Evolutionary conservation across 192 early-diverging fungal genomes (phyloP), one percentile per base, ranked within the genome.

Genomic region (Gamsiella multidivaricata): DNA sequence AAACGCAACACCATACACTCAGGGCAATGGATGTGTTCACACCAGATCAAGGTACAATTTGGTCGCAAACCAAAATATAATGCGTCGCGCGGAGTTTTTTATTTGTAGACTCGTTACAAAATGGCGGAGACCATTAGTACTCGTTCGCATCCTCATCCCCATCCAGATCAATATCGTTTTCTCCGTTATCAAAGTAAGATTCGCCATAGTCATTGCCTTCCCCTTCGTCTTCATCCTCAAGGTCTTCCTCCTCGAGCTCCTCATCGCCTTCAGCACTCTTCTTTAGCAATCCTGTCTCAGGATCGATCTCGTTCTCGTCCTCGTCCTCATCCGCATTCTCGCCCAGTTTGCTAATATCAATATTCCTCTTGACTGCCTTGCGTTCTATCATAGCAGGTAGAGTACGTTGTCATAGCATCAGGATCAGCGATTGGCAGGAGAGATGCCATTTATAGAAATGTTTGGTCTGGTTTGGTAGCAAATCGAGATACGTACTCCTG

Each of bases 261-360:
- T 76, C 72, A 8, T 76, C 72, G 10, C 52, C 72, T 50, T 76
- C 72, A 0, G 28, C 65, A n/a, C 11, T 62, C 37, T 76, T 76
- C 59, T 67, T 76, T 28, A 61, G 58, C 12, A 61, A 14, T 4
- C 68, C 68, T 17, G 68, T 63, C 34, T 76, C 72, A 1, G 72
- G 71, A 54, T 74, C 65, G 25, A 61, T 61, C 25, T 76, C 72
- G 5, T 47, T 57, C 1, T 65, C 71, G 1, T 43, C 72, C 3
- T 74, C 63, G 0, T 65, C 71, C 14, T 76, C 72, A 3, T 55
- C 59, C 11, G 56, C 45, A 8, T 75, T 43, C 31, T 68, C 65
- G 51, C 53, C 52, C 10, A 71, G 18, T 43, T 71, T 71, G 34
- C 51, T 60, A 8, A 76, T 37, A 20, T 76, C 65, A 22, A 62